Evolutionary conservation across 208 protist species (phyloP), one percentile per base, ranked within the genome.

Genomic region (Wallacemonas sp.): DNA sequence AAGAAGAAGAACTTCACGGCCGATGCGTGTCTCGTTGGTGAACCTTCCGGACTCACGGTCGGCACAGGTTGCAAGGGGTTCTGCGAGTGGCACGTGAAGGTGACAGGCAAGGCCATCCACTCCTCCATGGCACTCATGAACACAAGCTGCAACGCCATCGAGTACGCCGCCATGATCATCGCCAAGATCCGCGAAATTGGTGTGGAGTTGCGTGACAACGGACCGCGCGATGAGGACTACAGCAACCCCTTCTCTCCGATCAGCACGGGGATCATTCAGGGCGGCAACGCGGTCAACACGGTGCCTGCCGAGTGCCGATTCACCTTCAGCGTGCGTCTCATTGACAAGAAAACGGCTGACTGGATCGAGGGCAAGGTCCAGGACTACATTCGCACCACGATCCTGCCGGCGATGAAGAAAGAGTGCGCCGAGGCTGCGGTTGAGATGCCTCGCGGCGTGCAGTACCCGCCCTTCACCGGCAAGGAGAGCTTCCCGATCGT

Each of bases 261-360:
- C 55, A 36, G 58, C 14, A 70, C 72, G 0, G 70, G 71, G 30
- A 14, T 76, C 4, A 78, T 87, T 54, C 55, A 57, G 3, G 72
- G 73, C 36, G 76, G 76, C 36, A 78, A 71, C 34, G 74, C 74
- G 16, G 61, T 69, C 17, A 83, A 81, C 61, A 83, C 82, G 29
- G 78, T 88, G 44, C 82, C 78, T 1, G 82, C 68, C 24, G 64
- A 81, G 23, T 88, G 78, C 69, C 32, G 34, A 8, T 71, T 85
- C 30, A 48, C 55, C 21, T 71, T 78, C 49, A 78, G 74, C 12
- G 57, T 78, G 47, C 71, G 78, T 32, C 65, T 77, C 24, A 72
- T 80, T 5, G 72, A 76, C 8, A 38, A 36, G 16, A 36, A 78
- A 8, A 71, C 67, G 14, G 46, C 62, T 16, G 0, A 68, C 2